Conservation (phyloP, 331 rosid species). For the Erythrophleum ivorense region DNA sequence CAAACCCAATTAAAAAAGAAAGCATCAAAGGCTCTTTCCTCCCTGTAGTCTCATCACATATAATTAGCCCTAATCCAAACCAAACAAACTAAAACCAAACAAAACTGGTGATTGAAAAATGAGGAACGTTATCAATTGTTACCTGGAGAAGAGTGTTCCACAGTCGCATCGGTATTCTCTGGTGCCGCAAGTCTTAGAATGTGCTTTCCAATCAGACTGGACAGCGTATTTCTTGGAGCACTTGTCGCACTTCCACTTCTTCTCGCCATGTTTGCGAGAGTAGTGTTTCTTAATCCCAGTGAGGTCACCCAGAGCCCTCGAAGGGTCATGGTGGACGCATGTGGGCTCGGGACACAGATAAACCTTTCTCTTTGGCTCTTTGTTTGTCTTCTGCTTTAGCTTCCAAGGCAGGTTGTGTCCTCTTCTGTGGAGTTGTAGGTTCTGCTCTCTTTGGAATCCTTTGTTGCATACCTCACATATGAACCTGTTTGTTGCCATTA, state of each 20-base stretch:
- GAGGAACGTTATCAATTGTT: neutral
- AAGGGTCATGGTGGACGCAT: slow-evolving; percentile 94
- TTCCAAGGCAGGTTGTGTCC: slow-evolving; percentile 98
- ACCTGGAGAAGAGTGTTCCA: slow-evolving; percentile 79
- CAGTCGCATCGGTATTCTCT: slow-evolving; percentile 70
- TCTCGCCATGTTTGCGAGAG: slow-evolving; percentile 68
- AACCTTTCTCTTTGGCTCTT: slow-evolving; percentile 58
- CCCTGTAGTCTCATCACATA: neutral
- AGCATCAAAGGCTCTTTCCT: slow-evolving; percentile 41
- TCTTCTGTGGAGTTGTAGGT: slow-evolving; percentile 96
- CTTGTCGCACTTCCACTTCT: slow-evolving; percentile 86
- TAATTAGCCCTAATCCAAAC: neutral
- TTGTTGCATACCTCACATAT: slow-evolving; percentile 68
- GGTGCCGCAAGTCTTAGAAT: slow-evolving; percentile 73
- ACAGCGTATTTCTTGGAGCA: slow-evolving; percentile 89
- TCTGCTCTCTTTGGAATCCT: slow-evolving; percentile 80
- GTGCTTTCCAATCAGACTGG: slow-evolving; percentile 96
- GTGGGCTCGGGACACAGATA: slow-evolving; percentile 88
- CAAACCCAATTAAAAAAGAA: neutral
- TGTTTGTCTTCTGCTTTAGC: slow-evolving; percentile 81
- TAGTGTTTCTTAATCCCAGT: slow-evolving; percentile 90
- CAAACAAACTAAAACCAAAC: slow-evolving; percentile 14
- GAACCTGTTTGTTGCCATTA: slow-evolving; percentile 98
- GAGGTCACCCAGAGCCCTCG: slow-evolving; percentile 91
- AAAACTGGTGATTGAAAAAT: no score